Conservation (phyloP, 345 rosid species). For the Eucalyptus virginea region DNA sequence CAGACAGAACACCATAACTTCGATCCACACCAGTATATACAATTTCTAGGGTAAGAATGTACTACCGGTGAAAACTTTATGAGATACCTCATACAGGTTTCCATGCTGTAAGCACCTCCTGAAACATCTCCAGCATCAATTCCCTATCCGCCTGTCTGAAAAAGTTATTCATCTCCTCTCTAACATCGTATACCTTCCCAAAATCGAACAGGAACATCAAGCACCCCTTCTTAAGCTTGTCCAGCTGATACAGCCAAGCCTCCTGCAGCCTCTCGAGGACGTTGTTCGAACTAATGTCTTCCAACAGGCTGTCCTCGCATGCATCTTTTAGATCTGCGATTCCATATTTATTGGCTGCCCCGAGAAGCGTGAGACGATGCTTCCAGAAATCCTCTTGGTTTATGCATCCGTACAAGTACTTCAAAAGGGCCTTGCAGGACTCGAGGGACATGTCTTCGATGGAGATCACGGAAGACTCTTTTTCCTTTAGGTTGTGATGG, state of each 20-base stretch:
- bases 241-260: conserved; percentile 85
- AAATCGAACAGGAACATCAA: conserved; percentile 75
- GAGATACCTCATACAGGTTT: conserved; percentile 27
- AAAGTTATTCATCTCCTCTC: conserved; percentile 65
- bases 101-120: conserved; percentile 77
- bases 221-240: conserved; percentile 83
- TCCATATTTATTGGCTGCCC: conserved; percentile 84
- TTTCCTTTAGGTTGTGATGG: conserved; percentile 81
- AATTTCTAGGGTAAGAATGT: background rate
- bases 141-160: conserved; percentile 78
- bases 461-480: conserved; percentile 70
- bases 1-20: background rate
- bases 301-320: conserved; percentile 84
- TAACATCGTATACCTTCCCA: conserved; percentile 75
- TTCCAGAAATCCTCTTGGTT: conserved; percentile 84
- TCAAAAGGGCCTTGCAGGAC: conserved; percentile 71
- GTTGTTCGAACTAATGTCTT: conserved; percentile 69
- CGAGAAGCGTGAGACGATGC: conserved; percentile 64
- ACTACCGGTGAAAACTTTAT: background rate
- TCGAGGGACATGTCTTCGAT: conserved; percentile 82
- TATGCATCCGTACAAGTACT: conserved; percentile 76
- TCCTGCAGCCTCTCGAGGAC: conserved; percentile 89
- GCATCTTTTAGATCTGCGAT: conserved; percentile 61
- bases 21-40: background rate
- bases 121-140: conserved; percentile 83